These are phyloP conservation scores for Dothideomycetes sp. DNA, from an alignment of 2,329 filamentous ascomycete species.

Conservation along the genomic window DNA sequence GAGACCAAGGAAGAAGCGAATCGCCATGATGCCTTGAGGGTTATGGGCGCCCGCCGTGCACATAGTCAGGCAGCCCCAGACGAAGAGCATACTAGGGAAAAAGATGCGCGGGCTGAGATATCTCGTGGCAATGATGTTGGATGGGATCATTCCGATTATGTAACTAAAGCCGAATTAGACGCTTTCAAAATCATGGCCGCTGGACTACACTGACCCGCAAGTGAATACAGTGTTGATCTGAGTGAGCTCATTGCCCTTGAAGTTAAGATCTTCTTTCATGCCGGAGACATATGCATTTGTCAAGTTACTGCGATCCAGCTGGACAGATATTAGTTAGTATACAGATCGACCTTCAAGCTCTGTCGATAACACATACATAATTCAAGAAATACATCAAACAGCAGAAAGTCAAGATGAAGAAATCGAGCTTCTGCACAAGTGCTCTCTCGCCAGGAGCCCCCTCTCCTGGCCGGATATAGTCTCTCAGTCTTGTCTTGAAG, in stretches of 20 bases:
- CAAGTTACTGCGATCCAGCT: slow-evolving; percentile 41
- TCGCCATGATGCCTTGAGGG: slow-evolving; percentile 47
- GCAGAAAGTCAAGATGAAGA: slow-evolving; percentile 25
- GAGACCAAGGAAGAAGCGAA: slow-evolving; percentile 40
- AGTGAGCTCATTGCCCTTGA: slow-evolving; percentile 40
- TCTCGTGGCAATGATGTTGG: slow-evolving; percentile 28
- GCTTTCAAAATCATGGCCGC: too few relatives aligned
- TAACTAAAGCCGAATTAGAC: slow-evolving; percentile 41
- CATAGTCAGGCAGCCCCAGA: slow-evolving; percentile 47
- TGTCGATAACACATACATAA: slow-evolving; percentile 9
- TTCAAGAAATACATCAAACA: slow-evolving; percentile 26
- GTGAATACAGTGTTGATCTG: slow-evolving; percentile 22
- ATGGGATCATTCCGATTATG: slow-evolving; percentile 41
- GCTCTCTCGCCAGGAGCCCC: slow-evolving; percentile 27
- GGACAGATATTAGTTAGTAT: slow-evolving; percentile 7
- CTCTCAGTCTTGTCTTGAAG: slow-evolving; percentile 1
- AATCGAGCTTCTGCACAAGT: slow-evolving; percentile 33
- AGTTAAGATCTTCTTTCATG: slow-evolving; percentile 40
- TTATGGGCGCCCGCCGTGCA: slow-evolving; percentile 46
- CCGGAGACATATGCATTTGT: slow-evolving; percentile 46
- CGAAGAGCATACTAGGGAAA: slow-evolving; percentile 44
- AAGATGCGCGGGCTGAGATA: slow-evolving; percentile 46
- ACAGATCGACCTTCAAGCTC: not conserved
- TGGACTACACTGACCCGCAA: slow-evolving; percentile 25
- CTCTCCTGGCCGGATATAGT: slow-evolving; percentile 24